Evolutionary conservation across 2,329 filamentous ascomycete genomes (phyloP), one percentile per base, ranked within the genome.

Genomic region (Epichloe gansuensis): DNA sequence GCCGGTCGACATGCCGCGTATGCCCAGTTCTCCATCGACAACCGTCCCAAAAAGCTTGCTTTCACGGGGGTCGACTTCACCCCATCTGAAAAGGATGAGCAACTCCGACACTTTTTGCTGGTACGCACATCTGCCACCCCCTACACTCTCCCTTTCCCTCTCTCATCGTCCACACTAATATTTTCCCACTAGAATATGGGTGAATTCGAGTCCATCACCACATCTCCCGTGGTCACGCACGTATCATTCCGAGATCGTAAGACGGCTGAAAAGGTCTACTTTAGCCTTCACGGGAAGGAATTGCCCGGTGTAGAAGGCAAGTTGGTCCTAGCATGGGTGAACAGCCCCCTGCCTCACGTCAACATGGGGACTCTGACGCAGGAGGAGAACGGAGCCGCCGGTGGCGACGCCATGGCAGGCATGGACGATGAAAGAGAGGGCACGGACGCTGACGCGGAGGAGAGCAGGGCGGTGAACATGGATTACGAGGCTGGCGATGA

Each of bases 251-350:
- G 78, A 53, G 81, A 85, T 60, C 78, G 82, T 53, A 80, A 79
- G 62, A 83, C 84, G 13, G 87, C 85, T 4, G 87, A 91, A 63
- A 81, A 76, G 56, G 83, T 85, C 59, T 78, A 77, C 69, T 78
- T 79, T 59, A 72, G 76, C 31, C 67, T 80, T n/a, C 64, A 76
- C 46, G 73, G 73, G 45, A 74, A 74, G 43, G 68, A 75, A 21
- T 78, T 89, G 41, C 80, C 82, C 0, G 78, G 80, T 6, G 68
- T 87, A 11, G 68, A 74, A 1, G 81, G 78, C 42, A 77, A 76
- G 45, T 71, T 89, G 12, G 81, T 87, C 51, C 64, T 87, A 40
- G 66, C 76, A 1, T 91, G 87, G 87, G 73, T 73, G 25, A 70
- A 59, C 38, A 57, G 59, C 25, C 57, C 65, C 12, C 55, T 63